Evolutionary conservation across 805 yeast genomes (phyloP).

Genomic region (Cephaloascus fragrans): DNA sequence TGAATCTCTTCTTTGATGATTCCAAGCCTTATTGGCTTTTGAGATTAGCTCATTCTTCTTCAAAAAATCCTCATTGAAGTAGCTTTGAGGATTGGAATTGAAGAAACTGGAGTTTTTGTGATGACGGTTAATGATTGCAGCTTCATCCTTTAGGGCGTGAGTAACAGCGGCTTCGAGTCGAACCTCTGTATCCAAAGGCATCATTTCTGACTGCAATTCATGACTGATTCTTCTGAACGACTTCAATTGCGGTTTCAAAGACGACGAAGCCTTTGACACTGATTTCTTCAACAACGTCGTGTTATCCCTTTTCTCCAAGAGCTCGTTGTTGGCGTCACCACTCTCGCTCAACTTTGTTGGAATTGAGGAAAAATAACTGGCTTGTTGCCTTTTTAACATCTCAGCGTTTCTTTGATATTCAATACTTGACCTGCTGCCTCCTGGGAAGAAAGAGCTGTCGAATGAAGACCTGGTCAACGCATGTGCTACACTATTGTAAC

Average conservation of each 20-base stretch:
- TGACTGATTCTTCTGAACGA: constrained; percentile 20
- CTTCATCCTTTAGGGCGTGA: constrained; percentile 17
- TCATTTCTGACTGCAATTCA: constrained; percentile 20
- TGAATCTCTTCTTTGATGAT: constrained; percentile 8
- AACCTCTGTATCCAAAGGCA: constrained; percentile 23
- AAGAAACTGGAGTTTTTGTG: constrained; percentile 3
- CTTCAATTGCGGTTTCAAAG: constrained; percentile 19
- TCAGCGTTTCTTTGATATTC: background rate
- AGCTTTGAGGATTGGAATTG: background rate
- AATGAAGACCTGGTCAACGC: background rate
- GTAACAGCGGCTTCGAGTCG: constrained; percentile 22
- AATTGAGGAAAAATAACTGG: background rate
- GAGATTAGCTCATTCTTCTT: constrained; percentile 21
- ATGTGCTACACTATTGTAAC: background rate
- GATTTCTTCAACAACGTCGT: background rate
- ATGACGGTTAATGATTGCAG: constrained; percentile 7
- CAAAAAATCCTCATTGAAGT: constrained; percentile 9
- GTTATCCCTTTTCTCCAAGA: background rate
- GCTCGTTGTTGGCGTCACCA: background rate
- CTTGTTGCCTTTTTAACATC: background rate
- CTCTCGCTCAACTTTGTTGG: no score
- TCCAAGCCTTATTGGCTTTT: constrained; percentile 25
- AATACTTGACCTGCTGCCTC: background rate
- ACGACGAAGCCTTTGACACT: constrained; percentile 10
- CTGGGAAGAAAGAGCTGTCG: background rate